Conservation (phyloP, 495 filamentous ascomycete genomes). For the Neurospora sp. region DNA sequence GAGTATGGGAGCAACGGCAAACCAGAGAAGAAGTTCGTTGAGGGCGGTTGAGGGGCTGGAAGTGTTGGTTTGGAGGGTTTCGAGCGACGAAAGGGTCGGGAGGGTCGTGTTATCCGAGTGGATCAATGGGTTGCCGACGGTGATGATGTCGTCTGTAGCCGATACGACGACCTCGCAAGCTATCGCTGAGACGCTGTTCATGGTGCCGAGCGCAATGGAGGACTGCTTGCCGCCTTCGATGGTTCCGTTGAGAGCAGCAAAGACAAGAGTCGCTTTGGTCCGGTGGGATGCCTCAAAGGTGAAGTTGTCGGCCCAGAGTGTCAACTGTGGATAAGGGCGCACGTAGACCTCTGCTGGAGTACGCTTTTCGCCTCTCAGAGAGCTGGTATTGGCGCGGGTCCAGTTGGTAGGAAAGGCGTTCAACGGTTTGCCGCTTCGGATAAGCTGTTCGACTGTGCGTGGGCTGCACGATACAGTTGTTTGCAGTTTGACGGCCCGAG, state of each 20-base stretch:
- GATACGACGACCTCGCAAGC: conserved; percentile 17
- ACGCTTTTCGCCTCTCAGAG: conserved; percentile 2
- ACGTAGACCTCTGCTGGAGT: conserved; percentile 17
- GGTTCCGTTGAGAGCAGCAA: conserved; percentile 23
- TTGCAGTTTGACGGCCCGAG: conserved; percentile 13
- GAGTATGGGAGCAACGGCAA: conserved; percentile 19
- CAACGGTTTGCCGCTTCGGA: conserved; percentile 6
- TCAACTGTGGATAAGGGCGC: conserved; percentile 11
- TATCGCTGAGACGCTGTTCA: conserved; percentile 13
- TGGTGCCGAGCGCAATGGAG: conserved; percentile 3
- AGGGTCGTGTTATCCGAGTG: neutral
- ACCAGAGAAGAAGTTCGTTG: conserved; percentile 25
- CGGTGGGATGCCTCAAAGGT: conserved; percentile 9
- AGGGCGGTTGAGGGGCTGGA: conserved; percentile 4
- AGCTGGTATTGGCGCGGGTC: conserved; percentile 11
- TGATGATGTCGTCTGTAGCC: conserved; percentile 12
- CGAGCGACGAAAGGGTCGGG: conserved; percentile 14
- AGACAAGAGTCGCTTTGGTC: conserved; percentile 18
- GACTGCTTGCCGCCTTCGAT: conserved; percentile 15
- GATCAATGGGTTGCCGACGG: neutral
- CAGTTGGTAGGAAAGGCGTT: conserved; percentile 23
- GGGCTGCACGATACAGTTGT: conserved; percentile 15
- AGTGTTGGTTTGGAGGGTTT: conserved; percentile 5
- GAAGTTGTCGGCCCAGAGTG: conserved; percentile 18
- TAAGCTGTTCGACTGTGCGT: conserved; percentile 9